These are phyloP conservation scores for Pythium phragmitis DNA, from an alignment of 352 stramenopile genomes.

Conservation along the genomic window DNA sequence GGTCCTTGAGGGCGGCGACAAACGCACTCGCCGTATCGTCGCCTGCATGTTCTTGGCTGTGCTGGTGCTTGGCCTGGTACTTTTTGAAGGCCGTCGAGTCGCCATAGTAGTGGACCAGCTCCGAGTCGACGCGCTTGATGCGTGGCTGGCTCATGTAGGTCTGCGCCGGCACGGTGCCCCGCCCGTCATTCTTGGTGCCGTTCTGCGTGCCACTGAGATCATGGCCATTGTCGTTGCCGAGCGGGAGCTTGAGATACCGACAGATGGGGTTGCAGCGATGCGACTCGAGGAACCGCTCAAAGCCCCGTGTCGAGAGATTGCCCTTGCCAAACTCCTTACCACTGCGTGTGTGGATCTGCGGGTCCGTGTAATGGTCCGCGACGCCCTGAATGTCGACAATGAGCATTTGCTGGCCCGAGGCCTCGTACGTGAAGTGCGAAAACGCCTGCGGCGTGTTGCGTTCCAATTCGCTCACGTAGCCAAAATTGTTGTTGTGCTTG, in stretches of 20 bases:
- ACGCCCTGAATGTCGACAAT: constrained; percentile 96
- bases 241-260: constrained; percentile 67
- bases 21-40: constrained; percentile 19
- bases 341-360: constrained; percentile 87
- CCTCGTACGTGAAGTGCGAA: constrained; percentile 92
- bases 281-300: constrained; percentile 70
- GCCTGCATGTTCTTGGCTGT: constrained; percentile 24
- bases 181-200: constrained; percentile 34
- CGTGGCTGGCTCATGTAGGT: constrained; percentile 67
- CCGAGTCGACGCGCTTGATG: constrained; percentile 57
- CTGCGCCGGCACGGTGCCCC: constrained; percentile 68
- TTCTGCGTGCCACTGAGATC: neutral
- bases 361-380: constrained; percentile 94
- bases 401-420: constrained; percentile 87
- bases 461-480: constrained; percentile 75
- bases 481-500: constrained; percentile 87
- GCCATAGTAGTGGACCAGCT: constrained; percentile 73
- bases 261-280: constrained; percentile 85
- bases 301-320: constrained; percentile 65
- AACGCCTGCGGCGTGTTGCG: constrained; percentile 88
- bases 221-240: constrained; percentile 68
- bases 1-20: constrained; percentile 24
- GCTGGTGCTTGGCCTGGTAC: constrained; percentile 53
- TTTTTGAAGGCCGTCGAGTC: constrained; percentile 69
- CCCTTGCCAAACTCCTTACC: constrained; percentile 86